phyloP scores from a whole-genome alignment of 2,329 filamentous ascomycete species.

The Ophiobolus disseminans region DNA sequence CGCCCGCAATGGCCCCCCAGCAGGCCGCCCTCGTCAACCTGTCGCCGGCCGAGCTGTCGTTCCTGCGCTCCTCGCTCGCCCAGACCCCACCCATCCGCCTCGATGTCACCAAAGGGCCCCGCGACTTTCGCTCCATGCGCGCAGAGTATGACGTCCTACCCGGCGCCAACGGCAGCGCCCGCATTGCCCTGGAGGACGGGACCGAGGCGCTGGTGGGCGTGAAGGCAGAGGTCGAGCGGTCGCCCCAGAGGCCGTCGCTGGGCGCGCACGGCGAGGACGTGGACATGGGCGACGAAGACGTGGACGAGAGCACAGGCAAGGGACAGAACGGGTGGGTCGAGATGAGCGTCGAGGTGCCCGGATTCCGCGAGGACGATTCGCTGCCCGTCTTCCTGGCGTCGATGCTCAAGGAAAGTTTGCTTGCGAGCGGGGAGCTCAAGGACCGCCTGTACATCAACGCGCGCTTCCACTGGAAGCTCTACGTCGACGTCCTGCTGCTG shows the following conservation, averaged over 20 bases:
- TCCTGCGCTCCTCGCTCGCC: slow-evolving; percentile 86
- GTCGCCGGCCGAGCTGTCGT: slow-evolving; percentile 94
- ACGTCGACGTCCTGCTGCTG: slow-evolving; percentile 91
- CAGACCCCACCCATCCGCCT: slow-evolving; percentile 85
- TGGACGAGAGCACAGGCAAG: slow-evolving; percentile 39
- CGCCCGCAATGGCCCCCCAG: slow-evolving; percentile 41
- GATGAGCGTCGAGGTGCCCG: slow-evolving; percentile 89
- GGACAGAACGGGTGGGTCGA: slow-evolving; percentile 80
- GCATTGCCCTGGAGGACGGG: slow-evolving; percentile 92
- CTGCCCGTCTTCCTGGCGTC: slow-evolving; percentile 84
- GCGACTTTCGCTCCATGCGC: slow-evolving; percentile 87
- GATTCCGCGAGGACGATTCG: slow-evolving; percentile 88
- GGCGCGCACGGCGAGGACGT: slow-evolving; percentile 43
- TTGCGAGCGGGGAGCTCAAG: slow-evolving; percentile 71
- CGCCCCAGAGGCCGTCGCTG: slow-evolving; percentile 46
- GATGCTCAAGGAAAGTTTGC: slow-evolving; percentile 87
- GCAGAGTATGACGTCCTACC: slow-evolving; percentile 92
- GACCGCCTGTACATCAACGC: slow-evolving; percentile 84
- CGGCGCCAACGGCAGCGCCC: slow-evolving; percentile 87
- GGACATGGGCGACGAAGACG: slow-evolving; percentile 49
- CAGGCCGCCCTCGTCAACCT: slow-evolving; percentile 69
- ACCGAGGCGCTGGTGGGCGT: slow-evolving; percentile 95
- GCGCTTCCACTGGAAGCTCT: slow-evolving; percentile 95
- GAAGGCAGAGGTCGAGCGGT: slow-evolving; percentile 91
- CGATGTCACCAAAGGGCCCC: slow-evolving; percentile 66